A percentile compares a stretch with the other conserved stretches of the same genome.
Evolutionary conservation across 257 asterid genomes (phyloP).

Genomic region (Leonotis leonurus): DNA sequence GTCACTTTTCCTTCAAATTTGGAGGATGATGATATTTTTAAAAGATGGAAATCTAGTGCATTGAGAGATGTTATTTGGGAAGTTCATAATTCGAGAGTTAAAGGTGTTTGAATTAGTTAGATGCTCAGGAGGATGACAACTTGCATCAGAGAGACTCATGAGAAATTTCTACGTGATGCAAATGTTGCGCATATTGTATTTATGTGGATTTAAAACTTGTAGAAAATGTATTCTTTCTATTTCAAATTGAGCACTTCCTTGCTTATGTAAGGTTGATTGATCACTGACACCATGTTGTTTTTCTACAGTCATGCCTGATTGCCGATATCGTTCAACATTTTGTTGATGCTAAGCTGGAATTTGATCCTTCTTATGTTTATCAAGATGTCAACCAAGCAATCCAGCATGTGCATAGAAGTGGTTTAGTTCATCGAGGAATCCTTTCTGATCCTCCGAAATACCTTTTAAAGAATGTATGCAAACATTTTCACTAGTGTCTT

Average conservation of each 20-base stretch:
- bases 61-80: neutral
- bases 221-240: neutral
- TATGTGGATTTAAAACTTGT: conserved; percentile 1
- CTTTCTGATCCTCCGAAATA: conserved; percentile 78
- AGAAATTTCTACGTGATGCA: neutral
- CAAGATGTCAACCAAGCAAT: conserved; percentile 88
- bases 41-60: neutral
- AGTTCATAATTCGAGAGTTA: neutral
- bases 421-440: conserved; percentile 76
- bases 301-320: conserved; percentile 85
- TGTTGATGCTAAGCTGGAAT: conserved; percentile 91
- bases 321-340: conserved; percentile 96
- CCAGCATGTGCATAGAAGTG: conserved; percentile 87
- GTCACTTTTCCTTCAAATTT: neutral
- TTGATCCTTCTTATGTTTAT: conserved; percentile 83
- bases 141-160: neutral
- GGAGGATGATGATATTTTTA: neutral
- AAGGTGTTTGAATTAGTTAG: neutral
- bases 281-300: neutral
- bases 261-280: conserved; percentile 7
- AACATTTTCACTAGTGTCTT: neutral
- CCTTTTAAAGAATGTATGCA: conserved; percentile 79
- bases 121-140: neutral
- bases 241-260: neutral
- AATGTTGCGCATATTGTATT: neutral